Evolutionary conservation across 345 rosid genomes (phyloP), one percentile per base, ranked within the genome.

Genomic region (Moringa oleifera): DNA sequence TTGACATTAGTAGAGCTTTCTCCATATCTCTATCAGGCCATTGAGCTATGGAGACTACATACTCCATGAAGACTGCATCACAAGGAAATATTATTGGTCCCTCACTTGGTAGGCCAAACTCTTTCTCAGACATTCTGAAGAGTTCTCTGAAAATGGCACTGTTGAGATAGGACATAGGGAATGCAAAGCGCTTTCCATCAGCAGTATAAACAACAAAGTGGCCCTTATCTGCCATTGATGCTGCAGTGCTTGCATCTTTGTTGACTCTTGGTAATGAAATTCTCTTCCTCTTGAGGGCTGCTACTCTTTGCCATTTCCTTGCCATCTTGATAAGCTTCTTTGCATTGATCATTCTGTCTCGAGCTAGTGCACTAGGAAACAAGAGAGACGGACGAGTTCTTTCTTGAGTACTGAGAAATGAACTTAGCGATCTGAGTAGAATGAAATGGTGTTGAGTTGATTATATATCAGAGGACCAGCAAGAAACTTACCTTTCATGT

Each of bases 151-250:
- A 37, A 24, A 76, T n/a, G 3, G 52, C 23, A 51, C 65, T 64
- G 58, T 31, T 66, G 5, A 79, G 65, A 51, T 74, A 72, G 36
- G 45, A 41, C 47, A 67, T 52, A 0, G 76, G 68, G 33, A 72
- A 67, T 47, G 68, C 25, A 58, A 73, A 73, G 18, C 72, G 62
- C 7, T 1, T 19, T 53, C 33, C 51, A 58, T 73, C 72, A 0
- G 71, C 16, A 0, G 80, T 80, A 70, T 77, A 80, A 17, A 70
- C 72, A 50, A 69, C 70, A 1, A 77, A 77, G 55, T 77, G 73
- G 0, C 78, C 80, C 53, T 62, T 72, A 18, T 62, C 71, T 51
- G 4, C 24, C 0, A 41, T 4, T 0, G 20, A 18, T 66, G 75
- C 51, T 25, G 11, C 22, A 3, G 2, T 41, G 47, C 12, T 49